Base-by-base conservation (phyloP, 805 yeast species). In the Candida tibetensis region DNA sequence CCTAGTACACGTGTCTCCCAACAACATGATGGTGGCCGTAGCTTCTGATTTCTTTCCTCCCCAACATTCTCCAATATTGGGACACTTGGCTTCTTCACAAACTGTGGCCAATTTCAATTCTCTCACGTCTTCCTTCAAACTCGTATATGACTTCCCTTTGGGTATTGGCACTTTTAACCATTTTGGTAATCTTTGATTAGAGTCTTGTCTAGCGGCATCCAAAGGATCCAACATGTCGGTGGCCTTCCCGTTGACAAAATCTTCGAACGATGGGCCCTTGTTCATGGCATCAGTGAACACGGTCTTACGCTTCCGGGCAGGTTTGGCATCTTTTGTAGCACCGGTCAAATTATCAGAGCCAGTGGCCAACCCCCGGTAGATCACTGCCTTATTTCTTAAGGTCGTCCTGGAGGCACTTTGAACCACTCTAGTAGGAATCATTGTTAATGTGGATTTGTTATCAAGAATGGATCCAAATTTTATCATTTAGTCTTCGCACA, bases 41-140 rank as follows among this genome's bases (percentile, higher is more conserved):
- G 99, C 97, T 46, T 88, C 91, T 5, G 91, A 79, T 60, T 90
- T 83, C 53, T 82, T 79, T 21, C 99, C 99, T 39, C 99, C 98
- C 99, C 99, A 93, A 64, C 99, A 93, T 61, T 93, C 99, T 36
- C 98, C 96, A 45, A 93, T 93, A 60, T 93, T 93, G n/a, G 99
- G 99, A 65, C 99, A 93, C 57, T 93, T 83, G 4, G 99, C 99
- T 57, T 93, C 99, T 63, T 93, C 98, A 65, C 99, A 93, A 21
- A 93, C 99, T 0, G 99, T 93, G 26, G 96, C 84, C 36, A 93
- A 69, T 47, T 88, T 87, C 43, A 93, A 69, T 41, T 95, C 97
- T 44, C 88, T 74, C 23, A 93, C 82, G 56, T 93, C 99, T 33
- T 79, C 76, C 57, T 91, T 89, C 49, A 93, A 71, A 49, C 79